A percentile compares a stretch with the other conserved stretches of the same genome.
These are phyloP conservation scores for Colletotrichum falcatum DNA, from an alignment of 2,329 filamentous ascomycete genomes.

Conservation along the genomic window DNA sequence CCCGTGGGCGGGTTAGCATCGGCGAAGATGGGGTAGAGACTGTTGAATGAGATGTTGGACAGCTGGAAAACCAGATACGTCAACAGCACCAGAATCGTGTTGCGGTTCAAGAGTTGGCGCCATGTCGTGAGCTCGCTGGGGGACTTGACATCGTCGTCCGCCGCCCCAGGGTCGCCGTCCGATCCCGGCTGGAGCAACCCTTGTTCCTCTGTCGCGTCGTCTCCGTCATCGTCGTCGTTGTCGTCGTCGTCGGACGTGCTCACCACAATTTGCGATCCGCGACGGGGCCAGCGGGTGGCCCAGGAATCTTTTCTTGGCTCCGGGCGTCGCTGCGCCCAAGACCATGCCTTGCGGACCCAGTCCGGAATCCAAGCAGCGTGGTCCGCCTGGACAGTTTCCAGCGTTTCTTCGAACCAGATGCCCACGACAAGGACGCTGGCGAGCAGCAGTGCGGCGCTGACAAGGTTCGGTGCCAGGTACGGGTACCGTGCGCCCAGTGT, in stretches of 20 bases:
- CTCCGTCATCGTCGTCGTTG: constrained; percentile 44
- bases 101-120: constrained; percentile 77
- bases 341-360: constrained; percentile 50
- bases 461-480: constrained; percentile 86
- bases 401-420: constrained; percentile 89
- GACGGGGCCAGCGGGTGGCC: constrained; percentile 54
- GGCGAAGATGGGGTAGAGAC: constrained; percentile 92
- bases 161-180: constrained; percentile 60
- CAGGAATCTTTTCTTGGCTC: constrained; percentile 50
- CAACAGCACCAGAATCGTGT: constrained; percentile 82
- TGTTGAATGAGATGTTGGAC: constrained; percentile 94
- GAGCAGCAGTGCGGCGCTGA: constrained; percentile 78
- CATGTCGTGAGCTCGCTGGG: constrained; percentile 62
- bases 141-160: constrained; percentile 62
- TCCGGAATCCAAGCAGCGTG: constrained; percentile 48
- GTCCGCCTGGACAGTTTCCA: constrained; percentile 63
- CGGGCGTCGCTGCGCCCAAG: constrained; percentile 45
- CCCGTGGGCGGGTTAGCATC: constrained; percentile 81
- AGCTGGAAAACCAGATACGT: constrained; percentile 96
- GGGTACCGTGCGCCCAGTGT: constrained; percentile 74
- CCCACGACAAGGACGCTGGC: constrained; percentile 79
- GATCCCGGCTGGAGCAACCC: constrained; percentile 47
- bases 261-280: constrained; percentile 39
- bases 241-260: constrained; percentile 46
- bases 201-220: constrained; percentile 40